Evolutionary conservation across 345 rosid species (phyloP), one percentile per base, ranked within the genome.

Genomic region (Salix purpurea): DNA sequence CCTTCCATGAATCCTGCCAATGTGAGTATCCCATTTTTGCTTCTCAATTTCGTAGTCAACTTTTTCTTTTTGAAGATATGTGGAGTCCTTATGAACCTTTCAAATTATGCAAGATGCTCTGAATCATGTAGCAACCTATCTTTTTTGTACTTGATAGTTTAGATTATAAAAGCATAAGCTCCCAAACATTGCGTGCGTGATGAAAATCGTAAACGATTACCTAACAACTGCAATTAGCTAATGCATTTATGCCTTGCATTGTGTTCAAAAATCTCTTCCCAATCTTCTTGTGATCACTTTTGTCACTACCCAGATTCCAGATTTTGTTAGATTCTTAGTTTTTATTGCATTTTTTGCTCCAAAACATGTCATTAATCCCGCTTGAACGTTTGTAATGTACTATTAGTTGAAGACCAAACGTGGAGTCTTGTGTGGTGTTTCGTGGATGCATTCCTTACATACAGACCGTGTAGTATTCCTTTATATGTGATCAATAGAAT

Each of bases 1-100:
- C 99, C 98, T 72, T 89, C 94, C 81, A 91, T 96, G 98, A 96
- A 96, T 84, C 99, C 99, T 39, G 99, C 97, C 80, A 90, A 88
- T 90, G 99, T 96, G 84, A 93, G 99, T 88, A 26, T 28, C 65
- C 44, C 23, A 19, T 19, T n/a, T 40, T 68, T 74, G 46, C 46
- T 12, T 72, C 23, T 42, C 21, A 7, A 23, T 69, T 23, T 72
- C 56, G 12, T 8, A 18, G 19, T 54, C 42, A 19, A 0, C 68
- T 64, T 46, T 36, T 36, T 71, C 36, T 12, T 42, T 56, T 24
- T 60, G 64, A n/a, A 21, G 37, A 15, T 58, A 9, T 42, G 44
- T 23, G 64, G 18, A n/a, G 8, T 54, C 18, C 42, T 83, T 69
- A 54, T 26, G 48, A 74, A 26, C 13, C 34, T 7, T 36, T 14